Evolutionary conservation across 2,329 filamentous ascomycete genomes (phyloP), one percentile per base, ranked within the genome.

Genomic region (Exutisphaerella laricina): DNA sequence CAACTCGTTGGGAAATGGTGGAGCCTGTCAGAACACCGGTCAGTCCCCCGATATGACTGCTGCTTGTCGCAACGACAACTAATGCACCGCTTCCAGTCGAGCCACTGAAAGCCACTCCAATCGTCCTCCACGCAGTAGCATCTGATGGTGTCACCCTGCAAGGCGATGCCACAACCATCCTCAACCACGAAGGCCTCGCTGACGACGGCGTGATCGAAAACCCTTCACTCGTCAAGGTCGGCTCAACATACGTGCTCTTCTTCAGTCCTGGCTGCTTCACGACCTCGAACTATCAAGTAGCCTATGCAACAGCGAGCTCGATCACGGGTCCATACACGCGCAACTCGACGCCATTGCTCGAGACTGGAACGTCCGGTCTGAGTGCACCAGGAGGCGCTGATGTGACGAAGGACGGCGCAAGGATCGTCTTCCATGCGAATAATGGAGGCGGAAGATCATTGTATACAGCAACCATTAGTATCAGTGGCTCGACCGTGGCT

Each of bases 241-340:
- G 50, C n/a, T 33, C 56, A 8, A 45, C 45, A 12, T 66, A 64
- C 51, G 61, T 64, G 48, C 52, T 66, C 7, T 65, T 66, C 52
- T 66, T 60, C 52, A 59, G 55, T n/a, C 59, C 58, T 13, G 62
- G 62, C 18, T 40, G 58, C 47, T 64, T 60, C n/a, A 54, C 58
- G 6, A 50, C 51, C 7, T 49, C 53, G 4, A 42, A 48, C 7
- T 66, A 66, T 46, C 50, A 61, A 22, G 50, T 66, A 34, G 58
- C 56, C 8, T 66, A 66, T 34, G 62, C 62, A 2, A 59, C 54
- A 12, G 51, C 59, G 2, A 40, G 33, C 6, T 54, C 51, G 5
- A 46, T 66, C 46, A 44, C 39, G 2, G 63, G 63, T 1, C 63
- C 63, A 1, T 66, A 64, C 21, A 54, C 45, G 4, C 49, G 62